Percentiles rank a stretch among this genome's conserved stretches.
Evolutionary conservation across 2,329 filamentous ascomycete species (phyloP).

Genomic region (Venturia nashicola): DNA sequence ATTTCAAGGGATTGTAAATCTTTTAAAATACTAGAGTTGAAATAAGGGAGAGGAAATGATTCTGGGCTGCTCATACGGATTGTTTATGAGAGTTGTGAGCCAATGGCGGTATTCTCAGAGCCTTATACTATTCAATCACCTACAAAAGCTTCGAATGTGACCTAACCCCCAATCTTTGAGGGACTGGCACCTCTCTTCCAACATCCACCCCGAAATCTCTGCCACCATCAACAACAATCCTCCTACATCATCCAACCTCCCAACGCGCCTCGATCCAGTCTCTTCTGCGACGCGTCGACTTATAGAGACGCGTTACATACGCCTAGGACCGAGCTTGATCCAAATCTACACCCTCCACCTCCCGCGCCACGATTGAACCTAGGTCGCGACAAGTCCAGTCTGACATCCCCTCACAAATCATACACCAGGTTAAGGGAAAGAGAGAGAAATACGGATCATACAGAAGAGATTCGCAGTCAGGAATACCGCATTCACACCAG

Average conservation of each 20-base stretch:
- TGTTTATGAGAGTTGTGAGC: not conserved
- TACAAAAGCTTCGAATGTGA: not conserved
- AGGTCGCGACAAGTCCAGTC: not conserved
- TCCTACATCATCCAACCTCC: not conserved
- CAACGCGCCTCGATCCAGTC: not conserved
- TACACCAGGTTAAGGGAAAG: not conserved
- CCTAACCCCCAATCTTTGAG: slow-evolving; percentile 1
- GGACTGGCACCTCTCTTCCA: not conserved
- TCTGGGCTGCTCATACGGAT: not conserved
- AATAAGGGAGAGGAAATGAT: not conserved
- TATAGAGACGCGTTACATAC: slow-evolving; percentile 1
- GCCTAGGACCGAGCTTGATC: not conserved
- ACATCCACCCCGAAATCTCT: slow-evolving; percentile 1
- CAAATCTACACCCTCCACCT: not conserved
- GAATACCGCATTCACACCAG: not conserved
- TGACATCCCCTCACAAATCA: not conserved
- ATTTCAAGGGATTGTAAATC: not conserved
- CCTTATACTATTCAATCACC: not conserved
- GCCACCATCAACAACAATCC: slow-evolving; percentile 6
- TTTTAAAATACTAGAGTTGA: not conserved
- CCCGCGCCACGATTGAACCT: not conserved
- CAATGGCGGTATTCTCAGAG: not conserved
- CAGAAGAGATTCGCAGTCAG: not conserved
- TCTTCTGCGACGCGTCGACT: not conserved
- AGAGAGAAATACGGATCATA: not conserved